Evolutionary conservation across 108 stramenopile species (phyloP).

Genomic region (Epithemia pelagica): DNA sequence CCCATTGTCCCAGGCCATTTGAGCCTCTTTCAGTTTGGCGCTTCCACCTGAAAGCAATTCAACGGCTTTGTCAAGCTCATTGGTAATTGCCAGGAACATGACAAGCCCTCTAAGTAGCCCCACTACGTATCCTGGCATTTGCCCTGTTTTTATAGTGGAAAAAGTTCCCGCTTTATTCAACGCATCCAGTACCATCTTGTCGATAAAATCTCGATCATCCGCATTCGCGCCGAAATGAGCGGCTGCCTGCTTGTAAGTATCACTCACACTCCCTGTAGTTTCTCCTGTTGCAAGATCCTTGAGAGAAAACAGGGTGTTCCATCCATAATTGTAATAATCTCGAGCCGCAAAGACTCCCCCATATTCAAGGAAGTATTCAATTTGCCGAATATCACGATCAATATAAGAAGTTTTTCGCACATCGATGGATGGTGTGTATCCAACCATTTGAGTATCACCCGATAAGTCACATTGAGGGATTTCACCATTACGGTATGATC

Average conservation of each 20-base stretch:
- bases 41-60: conserved; percentile 10
- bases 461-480: conserved; percentile 27
- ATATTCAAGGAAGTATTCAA: conserved; percentile 31
- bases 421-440: conserved; percentile 17
- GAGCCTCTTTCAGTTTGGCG: conserved; percentile 1
- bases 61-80: conserved; percentile 21
- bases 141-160: conserved; percentile 17
- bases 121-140: conserved; percentile 22
- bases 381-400: conserved; percentile 48
- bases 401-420: conserved; percentile 18
- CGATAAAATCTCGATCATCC: conserved; percentile 19
- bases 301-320: conserved; percentile 30
- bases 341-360: conserved; percentile 30
- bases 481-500: conserved; percentile 32
- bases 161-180: conserved; percentile 16
- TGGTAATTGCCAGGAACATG: conserved; percentile 24
- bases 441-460: conserved; percentile 9
- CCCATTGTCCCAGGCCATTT: conserved; percentile 32
- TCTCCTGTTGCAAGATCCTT: conserved; percentile 27
- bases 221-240: conserved; percentile 9
- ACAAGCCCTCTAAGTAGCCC: conserved; percentile 23
- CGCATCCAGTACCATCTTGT: conserved; percentile 22
- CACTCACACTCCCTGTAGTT: background rate
- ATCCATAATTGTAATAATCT: conserved; percentile 48
- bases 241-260: background rate